phyloP scores from a whole-genome alignment of 1,284 basidiomycete genomes.

The Sporisorium exsertum region DNA sequence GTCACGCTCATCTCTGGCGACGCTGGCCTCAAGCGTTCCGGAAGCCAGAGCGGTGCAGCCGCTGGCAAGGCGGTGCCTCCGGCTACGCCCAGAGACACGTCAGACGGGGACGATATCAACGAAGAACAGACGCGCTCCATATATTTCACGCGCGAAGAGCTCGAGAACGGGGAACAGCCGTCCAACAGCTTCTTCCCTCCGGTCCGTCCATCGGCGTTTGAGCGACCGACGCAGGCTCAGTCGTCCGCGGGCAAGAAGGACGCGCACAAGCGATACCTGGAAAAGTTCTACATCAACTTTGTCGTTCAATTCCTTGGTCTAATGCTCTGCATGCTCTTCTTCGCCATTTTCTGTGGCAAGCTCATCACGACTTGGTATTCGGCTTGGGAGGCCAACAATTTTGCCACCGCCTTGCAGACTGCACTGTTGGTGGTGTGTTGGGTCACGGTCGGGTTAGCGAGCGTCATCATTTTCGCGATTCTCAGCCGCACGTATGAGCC shows the following conservation, averaged over 20 bases:
- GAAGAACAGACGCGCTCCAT: constrained; percentile 22
- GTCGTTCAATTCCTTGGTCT: constrained; percentile 25
- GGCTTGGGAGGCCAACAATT: constrained; percentile 29
- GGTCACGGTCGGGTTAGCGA: constrained; percentile 25
- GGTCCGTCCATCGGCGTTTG: constrained; percentile 29
- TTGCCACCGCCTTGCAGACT: constrained; percentile 10
- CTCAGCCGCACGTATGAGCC: constrained; percentile 43
- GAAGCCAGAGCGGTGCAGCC: not conserved
- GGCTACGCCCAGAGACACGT: not conserved
- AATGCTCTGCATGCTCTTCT: constrained; percentile 30
- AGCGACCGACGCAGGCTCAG: constrained; percentile 13
- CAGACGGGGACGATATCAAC: not conserved
- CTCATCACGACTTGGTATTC: constrained; percentile 37
- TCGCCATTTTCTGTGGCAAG: constrained; percentile 23
- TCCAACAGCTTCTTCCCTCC: constrained; percentile 38
- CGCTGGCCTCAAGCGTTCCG: constrained; percentile 8
- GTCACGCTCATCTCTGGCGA: constrained; percentile 24
- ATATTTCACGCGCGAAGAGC: constrained; percentile 31
- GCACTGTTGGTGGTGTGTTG: constrained; percentile 26
- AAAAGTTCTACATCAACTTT: constrained; percentile 42
- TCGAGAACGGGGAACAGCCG: constrained; percentile 23
- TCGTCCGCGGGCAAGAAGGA: constrained; percentile 9
- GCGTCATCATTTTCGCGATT: constrained; percentile 35
- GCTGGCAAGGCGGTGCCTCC: not conserved
- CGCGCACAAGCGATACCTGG: constrained; percentile 34